Base-by-base conservation (phyloP, 2,329 filamentous ascomycete species). In the Pseudogymnoascus verrucosus region DNA sequence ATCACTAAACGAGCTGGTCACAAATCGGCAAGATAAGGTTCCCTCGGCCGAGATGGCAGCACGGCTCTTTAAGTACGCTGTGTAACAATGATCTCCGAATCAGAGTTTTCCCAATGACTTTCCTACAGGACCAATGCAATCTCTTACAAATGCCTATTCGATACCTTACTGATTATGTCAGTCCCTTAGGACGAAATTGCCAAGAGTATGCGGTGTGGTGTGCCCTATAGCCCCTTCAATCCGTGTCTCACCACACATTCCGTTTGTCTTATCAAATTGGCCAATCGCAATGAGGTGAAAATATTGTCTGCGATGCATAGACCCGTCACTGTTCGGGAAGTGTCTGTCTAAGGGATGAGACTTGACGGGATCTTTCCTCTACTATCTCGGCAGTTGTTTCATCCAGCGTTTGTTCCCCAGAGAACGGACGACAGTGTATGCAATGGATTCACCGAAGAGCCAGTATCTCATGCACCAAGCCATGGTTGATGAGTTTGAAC, bases 401-500 rank as follows among this genome's bases (percentile, higher is more conserved):
- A 57, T 31, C 26, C n/a, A 12, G 16, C 28, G 51, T 57, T n/a
- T 57, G 51, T 7, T 57, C 51, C 10, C 51, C 16, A 54, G 14
- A 16, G 23, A n/a, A 54, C 23, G 51, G 23, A 54, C 23, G 51
- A 34, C 28, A 57, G 19, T 11, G 11, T 14, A 34, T 16, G 28
- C 23, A 62, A 64, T 65, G 60, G 64, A 65, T 42, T 40, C 37
- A 62, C 51, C 59, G 47, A 21, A 62, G 36, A 54, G 47, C 62
- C 10, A 19, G 26, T 31, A 57, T n/a, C 54, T 64, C 28, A 62
- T n/a, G 40, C 31, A 65, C 40, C 23, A 51, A 23, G 51, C 64
- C 40, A 65, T 64, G 16, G 60, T 62, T 23, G 62, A 61, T 63
- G 39, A 64, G n/a, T 54, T 64, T 51, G 59, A 62, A 11, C 60